phyloP scores from a whole-genome alignment of 2,329 filamentous ascomycete genomes.

The Botryotinia convoluta region DNA sequence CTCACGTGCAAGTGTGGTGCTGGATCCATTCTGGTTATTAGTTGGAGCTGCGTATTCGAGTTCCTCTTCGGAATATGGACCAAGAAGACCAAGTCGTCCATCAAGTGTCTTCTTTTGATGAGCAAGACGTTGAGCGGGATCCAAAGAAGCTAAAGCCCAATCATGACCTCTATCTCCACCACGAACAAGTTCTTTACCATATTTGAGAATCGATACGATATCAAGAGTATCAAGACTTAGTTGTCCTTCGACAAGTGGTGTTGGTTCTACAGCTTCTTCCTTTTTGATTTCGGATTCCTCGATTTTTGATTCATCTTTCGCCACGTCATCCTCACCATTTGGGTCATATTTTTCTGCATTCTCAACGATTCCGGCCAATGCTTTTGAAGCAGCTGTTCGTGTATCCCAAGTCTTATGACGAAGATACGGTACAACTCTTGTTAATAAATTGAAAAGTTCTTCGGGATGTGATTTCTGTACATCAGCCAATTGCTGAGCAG shows the following conservation, averaged over 20 bases:
- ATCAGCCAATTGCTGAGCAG: constrained; percentile 93
- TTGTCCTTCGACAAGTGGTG: constrained; percentile 48
- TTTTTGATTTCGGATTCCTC: constrained; percentile 52
- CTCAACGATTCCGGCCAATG: constrained; percentile 88
- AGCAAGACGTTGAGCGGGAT: constrained; percentile 74
- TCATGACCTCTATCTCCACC: constrained; percentile 80
- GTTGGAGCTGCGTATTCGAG: constrained; percentile 60
- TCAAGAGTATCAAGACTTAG: constrained; percentile 75
- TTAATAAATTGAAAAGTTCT: constrained; percentile 93
- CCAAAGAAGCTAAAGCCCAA: constrained; percentile 76
- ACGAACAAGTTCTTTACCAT: constrained; percentile 79
- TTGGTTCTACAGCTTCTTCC: constrained; percentile 56
- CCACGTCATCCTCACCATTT: constrained; percentile 65
- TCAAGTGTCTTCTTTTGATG: constrained; percentile 88
- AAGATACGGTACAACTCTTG: constrained; percentile 91
- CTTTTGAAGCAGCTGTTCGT: constrained; percentile 86
- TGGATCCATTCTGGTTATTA: constrained; percentile 29
- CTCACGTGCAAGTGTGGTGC: constrained; percentile 24
- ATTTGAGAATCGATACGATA: constrained; percentile 73
- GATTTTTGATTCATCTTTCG: constrained; percentile 45
- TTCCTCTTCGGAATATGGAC: constrained; percentile 82
- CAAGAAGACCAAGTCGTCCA: constrained; percentile 78
- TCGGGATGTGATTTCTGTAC: constrained; percentile 98
- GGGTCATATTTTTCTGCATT: constrained; percentile 87
- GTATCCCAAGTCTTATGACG: constrained; percentile 97